Evolutionary conservation across 352 stramenopile genomes (phyloP), one percentile per base, ranked within the genome.

Genomic region (Thalassiosira livingstoniorum): DNA sequence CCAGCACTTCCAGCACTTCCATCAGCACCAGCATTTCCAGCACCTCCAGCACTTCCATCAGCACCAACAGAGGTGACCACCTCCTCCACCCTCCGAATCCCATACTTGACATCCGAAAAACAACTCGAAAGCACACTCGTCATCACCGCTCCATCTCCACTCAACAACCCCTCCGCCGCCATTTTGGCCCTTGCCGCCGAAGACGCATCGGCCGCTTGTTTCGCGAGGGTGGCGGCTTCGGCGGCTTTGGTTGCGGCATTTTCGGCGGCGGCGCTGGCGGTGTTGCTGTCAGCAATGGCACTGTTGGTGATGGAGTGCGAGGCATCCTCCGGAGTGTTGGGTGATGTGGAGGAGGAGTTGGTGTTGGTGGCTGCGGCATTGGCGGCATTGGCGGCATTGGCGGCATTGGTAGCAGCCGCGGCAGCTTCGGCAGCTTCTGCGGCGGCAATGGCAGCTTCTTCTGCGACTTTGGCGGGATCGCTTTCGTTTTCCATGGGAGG

Each of bases 101-200:
- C 81, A 82, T 91, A 94, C 66, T 86, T 83, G 42, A 82, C 80
- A 84, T 94, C 83, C 15, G 78, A 85, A 37, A 93, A 89, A 72
- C 90, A 94, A 35, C 27, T 79, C 4, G 78, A 69, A 29, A 93
- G 67, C 25, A 90, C 71, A 23, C 66, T 84, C 65, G 80, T 86
- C 76, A 93, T 90, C 7, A 80, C 60, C 47, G 51, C 57, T 60
- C 88, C 90, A 86, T 92, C 85, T 47, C 88, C 90, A 62, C 86
- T 91, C 27, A 93, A 73, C 5, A 94, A 43, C 39, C 61, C 80
- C 57, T 93, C 88, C 47, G 82, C 78, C 2, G 77, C 63, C 25
- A 77, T 60, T 76, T 87, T 80, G 34, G 83, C 78, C 51, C 69
- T 85, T 35, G 82, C 82, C 25, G 75, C 78, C 2, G 75, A 75